phyloP scores from a whole-genome alignment of 2,329 filamentous ascomycete species.

The Pseudocercospora crystallina region DNA sequence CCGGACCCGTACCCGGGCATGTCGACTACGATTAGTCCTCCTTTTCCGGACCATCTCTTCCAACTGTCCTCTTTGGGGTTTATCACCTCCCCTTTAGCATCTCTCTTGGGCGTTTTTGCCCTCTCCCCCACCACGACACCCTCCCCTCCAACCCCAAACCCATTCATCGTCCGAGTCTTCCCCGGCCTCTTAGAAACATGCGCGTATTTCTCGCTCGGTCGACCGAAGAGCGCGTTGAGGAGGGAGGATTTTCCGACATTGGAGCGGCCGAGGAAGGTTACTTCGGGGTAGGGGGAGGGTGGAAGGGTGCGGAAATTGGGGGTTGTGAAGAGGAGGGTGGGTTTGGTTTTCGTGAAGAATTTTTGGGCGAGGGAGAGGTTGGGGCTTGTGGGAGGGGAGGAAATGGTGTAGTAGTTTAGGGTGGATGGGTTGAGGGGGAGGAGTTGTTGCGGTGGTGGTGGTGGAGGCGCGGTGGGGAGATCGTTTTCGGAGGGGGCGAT shows the following conservation, averaged over 20 bases:
- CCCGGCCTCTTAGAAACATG: conserved; percentile 61
- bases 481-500: conserved; percentile 6
- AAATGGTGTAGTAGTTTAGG: conserved; percentile 36
- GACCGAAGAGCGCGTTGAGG: conserved; percentile 62
- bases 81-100: conserved; percentile 33
- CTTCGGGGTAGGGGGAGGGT: conserved; percentile 55
- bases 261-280: conserved; percentile 66
- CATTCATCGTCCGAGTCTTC: conserved; percentile 65
- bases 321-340: conserved; percentile 60
- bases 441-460: conserved; percentile 16
- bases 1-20: conserved; percentile 71
- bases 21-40: conserved; percentile 61
- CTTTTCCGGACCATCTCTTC: conserved; percentile 36
- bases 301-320: conserved; percentile 61
- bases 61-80: conserved; percentile 36
- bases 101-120: conserved; percentile 6
- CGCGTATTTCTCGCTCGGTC: conserved; percentile 44
- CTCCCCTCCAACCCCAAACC: conserved; percentile 57
- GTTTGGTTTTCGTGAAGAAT: conserved; percentile 51
- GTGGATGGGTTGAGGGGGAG: conserved; percentile 31
- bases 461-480: not conserved
- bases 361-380: conserved; percentile 42
- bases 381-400: conserved; percentile 32
- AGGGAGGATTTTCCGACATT: conserved; percentile 70
- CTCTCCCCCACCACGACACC: conserved; percentile 20